Conservation (phyloP, 139 green algal species). For the Ettlia oleoabundans region DNA sequence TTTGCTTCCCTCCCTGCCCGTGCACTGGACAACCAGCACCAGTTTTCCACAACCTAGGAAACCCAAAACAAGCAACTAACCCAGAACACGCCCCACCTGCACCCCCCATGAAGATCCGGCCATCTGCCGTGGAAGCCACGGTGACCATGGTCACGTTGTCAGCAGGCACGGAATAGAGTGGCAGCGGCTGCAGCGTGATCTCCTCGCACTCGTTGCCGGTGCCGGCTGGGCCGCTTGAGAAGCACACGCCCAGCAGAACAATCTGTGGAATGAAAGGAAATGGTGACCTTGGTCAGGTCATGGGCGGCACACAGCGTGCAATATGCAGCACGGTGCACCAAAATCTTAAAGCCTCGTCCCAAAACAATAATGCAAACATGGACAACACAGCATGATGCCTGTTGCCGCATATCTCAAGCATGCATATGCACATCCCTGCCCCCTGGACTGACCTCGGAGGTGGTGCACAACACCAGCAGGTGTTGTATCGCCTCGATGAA, state of each 20-base stretch:
- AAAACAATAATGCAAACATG: no score
- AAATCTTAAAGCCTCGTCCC: no score
- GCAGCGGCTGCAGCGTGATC: slow-evolving; percentile 81
- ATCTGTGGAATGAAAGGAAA: slow-evolving; percentile 58
- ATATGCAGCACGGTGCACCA: no score
- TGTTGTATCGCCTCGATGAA: slow-evolving; percentile 91
- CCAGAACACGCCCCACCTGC: background rate
- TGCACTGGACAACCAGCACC: no score
- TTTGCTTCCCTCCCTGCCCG: no score
- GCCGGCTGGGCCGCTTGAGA: slow-evolving; percentile 30
- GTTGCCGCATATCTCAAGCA: background rate
- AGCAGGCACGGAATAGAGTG: slow-evolving; percentile 79
- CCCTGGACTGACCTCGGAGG: slow-evolving; percentile 74
- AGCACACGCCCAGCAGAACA: slow-evolving; percentile 87
- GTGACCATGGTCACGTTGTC: slow-evolving; percentile 87
- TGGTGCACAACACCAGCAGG: slow-evolving; percentile 92
- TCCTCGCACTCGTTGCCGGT: slow-evolving; percentile 46
- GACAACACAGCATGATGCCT: background rate
- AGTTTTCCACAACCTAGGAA: background rate
- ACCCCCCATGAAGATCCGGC: slow-evolving; percentile 93
- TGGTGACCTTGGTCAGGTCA: background rate
- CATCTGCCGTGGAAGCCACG: slow-evolving; percentile 56
- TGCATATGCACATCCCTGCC: background rate
- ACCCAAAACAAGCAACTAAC: background rate
- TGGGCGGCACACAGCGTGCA: no score